A percentile compares a stretch with the other conserved stretches of the same genome.
These are phyloP conservation scores for Verbena officinalis DNA, from an alignment of 257 asterid species.

Conservation along the genomic window DNA sequence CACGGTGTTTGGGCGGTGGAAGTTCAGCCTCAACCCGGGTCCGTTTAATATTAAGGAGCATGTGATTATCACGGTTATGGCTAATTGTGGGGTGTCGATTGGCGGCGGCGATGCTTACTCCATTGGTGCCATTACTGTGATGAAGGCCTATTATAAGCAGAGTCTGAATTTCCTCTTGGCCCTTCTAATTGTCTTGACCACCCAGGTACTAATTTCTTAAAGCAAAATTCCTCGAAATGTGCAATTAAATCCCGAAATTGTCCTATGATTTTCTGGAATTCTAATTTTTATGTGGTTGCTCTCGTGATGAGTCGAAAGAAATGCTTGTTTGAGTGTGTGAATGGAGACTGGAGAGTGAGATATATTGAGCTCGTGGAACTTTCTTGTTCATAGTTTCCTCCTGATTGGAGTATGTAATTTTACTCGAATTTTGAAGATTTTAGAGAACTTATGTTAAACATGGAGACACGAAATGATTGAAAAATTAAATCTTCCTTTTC, in stretches of 20 bases:
- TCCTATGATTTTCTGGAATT: background rate
- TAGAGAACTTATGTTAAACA: too few species aligned
- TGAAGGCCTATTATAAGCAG: conserved; percentile 95
- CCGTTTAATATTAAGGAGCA: conserved; percentile 95
- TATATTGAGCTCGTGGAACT: background rate
- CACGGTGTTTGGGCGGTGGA: conserved; percentile 63
- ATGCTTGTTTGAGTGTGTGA: background rate
- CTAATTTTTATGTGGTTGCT: background rate
- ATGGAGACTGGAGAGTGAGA: too few species aligned
- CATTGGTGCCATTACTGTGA: conserved; percentile 96
- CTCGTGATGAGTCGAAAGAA: background rate
- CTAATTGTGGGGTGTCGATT: conserved; percentile 92
- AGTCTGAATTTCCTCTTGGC: conserved; percentile 70
- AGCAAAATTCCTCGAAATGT: background rate
- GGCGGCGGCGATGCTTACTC: conserved; percentile 99
- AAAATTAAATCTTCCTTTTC: too few species aligned
- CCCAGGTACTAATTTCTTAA: conserved; percentile 59
- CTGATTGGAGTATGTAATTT: background rate
- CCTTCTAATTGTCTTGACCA: conserved; percentile 79
- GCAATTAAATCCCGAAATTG: background rate
- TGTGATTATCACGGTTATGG: conserved; percentile 89
- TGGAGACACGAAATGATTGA: too few species aligned
- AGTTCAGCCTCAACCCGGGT: conserved; percentile 82
- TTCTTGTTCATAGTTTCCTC: background rate
- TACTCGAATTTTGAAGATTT: too few species aligned